Evolutionary conservation across 73 alveolate species (phyloP).

Genomic region (Tetrahymena thermophila): DNA sequence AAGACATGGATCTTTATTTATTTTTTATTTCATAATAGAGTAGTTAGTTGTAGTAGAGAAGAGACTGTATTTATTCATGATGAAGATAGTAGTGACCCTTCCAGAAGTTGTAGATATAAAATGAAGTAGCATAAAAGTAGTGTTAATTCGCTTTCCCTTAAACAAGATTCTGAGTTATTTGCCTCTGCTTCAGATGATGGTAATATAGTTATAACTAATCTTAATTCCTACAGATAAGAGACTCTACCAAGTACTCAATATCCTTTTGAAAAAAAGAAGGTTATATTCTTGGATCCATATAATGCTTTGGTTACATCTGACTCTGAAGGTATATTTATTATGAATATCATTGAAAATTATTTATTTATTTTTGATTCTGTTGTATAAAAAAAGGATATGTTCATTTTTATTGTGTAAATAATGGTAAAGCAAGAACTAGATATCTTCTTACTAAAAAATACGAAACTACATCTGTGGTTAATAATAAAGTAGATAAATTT

Average conservation of each 20-base stretch:
- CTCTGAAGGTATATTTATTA: slow-evolving; percentile 65
- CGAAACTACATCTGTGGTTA: slow-evolving; percentile 70
- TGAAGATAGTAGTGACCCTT: slow-evolving; percentile 86
- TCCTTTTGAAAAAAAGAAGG: slow-evolving; percentile 67
- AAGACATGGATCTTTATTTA: no score
- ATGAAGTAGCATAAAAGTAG: slow-evolving; percentile 82
- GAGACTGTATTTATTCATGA: slow-evolving; percentile 86
- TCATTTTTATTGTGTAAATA: slow-evolving; percentile 85
- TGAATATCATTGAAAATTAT: neutral
- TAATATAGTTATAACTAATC: slow-evolving; percentile 80
- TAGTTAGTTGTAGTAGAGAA: slow-evolving; percentile 73
- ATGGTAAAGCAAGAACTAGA: slow-evolving; percentile 73
- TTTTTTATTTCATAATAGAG: neutral
- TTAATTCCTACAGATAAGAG: slow-evolving; percentile 87
- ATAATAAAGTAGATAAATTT: slow-evolving; percentile 72
- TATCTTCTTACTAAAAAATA: slow-evolving; percentile 61
- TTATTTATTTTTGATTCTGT: neutral
- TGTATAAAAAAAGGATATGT: slow-evolving; percentile 10
- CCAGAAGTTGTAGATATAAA: slow-evolving; percentile 79
- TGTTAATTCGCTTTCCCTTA: slow-evolving; percentile 78
- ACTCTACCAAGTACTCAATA: slow-evolving; percentile 69
- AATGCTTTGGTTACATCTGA: slow-evolving; percentile 84
- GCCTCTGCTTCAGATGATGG: slow-evolving; percentile 96
- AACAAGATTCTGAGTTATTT: slow-evolving; percentile 54
- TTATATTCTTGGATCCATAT: slow-evolving; percentile 78